Conservation (phyloP, 164 flowering plant species). For the Annona squamosa region DNA sequence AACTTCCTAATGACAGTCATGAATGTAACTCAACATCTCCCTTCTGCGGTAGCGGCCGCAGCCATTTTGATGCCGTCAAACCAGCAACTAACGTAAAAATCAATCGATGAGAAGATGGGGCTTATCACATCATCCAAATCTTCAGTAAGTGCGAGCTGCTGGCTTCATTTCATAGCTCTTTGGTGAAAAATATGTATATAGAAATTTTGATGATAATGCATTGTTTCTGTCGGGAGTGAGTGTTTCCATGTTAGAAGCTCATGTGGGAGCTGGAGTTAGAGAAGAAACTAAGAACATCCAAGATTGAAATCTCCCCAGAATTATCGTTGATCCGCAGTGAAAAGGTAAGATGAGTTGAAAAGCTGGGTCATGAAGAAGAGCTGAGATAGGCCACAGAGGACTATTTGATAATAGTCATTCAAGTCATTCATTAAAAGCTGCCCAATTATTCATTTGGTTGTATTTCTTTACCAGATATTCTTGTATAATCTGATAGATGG, state of each 20-base stretch:
- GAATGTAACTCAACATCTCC: constrained; percentile 37
- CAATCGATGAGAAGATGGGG: constrained; percentile 37
- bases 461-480: constrained; percentile 6
- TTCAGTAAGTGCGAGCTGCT: constrained; percentile 35
- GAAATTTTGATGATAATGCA: constrained; percentile 11
- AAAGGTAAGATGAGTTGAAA: constrained; percentile 24
- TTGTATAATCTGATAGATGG: neutral
- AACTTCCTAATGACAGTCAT: constrained; percentile 24
- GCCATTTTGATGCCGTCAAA: constrained; percentile 45
- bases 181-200: neutral
- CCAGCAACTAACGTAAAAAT: constrained; percentile 31
- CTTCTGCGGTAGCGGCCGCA: constrained; percentile 62
- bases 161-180: neutral
- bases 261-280: constrained; percentile 27
- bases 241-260: constrained; percentile 34
- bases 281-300: constrained; percentile 20
- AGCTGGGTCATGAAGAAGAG: constrained; percentile 12
- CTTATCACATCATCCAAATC: constrained; percentile 20
- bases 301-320: constrained; percentile 22
- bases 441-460: constrained; percentile 15
- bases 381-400: constrained; percentile 11
- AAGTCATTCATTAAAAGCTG: neutral
- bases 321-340: constrained; percentile 23
- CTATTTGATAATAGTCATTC: constrained; percentile 14
- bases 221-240: constrained; percentile 36